Evolutionary conservation across 2,329 filamentous ascomycete genomes (phyloP), one percentile per base, ranked within the genome.

Genomic region (Myriosclerotinia scirpicola): DNA sequence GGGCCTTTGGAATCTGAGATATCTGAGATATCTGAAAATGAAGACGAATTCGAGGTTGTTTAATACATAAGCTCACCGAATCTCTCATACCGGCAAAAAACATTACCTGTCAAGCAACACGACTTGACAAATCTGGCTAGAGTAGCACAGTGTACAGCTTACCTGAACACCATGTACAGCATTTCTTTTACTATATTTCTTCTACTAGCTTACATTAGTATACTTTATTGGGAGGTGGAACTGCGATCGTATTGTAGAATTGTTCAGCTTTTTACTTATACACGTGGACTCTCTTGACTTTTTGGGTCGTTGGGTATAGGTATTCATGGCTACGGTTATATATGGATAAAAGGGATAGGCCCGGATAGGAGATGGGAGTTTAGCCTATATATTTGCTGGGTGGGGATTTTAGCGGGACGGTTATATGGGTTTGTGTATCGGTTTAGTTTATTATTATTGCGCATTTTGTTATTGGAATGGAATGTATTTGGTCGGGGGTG

Each of bases 1-100:
- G 73, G 73, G 12, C 34, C 52, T 5, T 55, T 66, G 38, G 52
- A 64, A 38, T 22, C 61, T 8, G 12, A 42, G 5, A 17, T 22
- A 38, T 22, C 61, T 8, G 12, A 42, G 5, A 17, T 22, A 30
- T 17, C 42, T 26, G 64, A 65, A 53, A 40, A 42, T 14, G 64
- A 65, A 3, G 44, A 65, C 26, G 64, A 65, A 34, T 65, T 60
- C 26, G 64, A 65, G 34, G 26, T 50, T 26, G 22, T 58, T 8
- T 65, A 53, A 53, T 5, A 1, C 20, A 30, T 34, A 48, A 17
- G 2, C 40, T 38, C 61, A 26, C 36, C 5, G 20, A 40, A 42
- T 30, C 34, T 50, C 14, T 26, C 12, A 38, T 48, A 56, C 15
- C 15, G 38, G 15, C n/a, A 38, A 20, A 15, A 50, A 14, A 38